Conservation (phyloP, 306 rosid species). For the Glycine tomentella region DNA sequence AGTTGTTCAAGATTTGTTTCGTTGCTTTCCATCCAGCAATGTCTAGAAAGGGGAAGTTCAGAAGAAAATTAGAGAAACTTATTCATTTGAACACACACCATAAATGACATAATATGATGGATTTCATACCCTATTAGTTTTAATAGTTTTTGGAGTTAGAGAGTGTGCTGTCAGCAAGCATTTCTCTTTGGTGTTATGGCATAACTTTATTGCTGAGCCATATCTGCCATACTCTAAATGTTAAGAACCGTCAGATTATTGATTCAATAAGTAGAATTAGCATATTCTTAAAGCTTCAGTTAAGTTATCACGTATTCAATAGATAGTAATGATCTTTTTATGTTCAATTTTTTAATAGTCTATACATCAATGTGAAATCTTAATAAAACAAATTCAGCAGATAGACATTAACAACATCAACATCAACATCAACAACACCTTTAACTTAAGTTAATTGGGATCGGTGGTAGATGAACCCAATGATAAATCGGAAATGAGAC, state of each 20-base stretch:
- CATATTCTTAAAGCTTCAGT: conserved; percentile 26
- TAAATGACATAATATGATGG: conserved; percentile 21
- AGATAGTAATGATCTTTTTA: neutral
- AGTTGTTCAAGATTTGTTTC: conserved; percentile 51
- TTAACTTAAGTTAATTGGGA: too few relatives aligned
- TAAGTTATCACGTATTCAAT: conserved; percentile 21
- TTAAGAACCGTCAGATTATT: neutral
- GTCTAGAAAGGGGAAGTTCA: conserved; percentile 59
- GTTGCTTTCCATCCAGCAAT: conserved; percentile 73
- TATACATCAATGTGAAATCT: conserved; percentile 18
- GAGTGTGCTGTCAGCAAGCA: too few relatives aligned
- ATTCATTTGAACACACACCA: neutral
- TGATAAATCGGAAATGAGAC: too few relatives aligned
- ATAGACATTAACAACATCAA: conserved; percentile 20
- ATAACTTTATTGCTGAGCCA: conserved; percentile 6
- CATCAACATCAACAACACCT: too few relatives aligned
- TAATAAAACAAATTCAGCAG: conserved; percentile 18
- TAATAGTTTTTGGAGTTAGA: neutral
- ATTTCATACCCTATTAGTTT: conserved; percentile 15
- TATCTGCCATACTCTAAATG: neutral
- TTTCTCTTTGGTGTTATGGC: neutral
- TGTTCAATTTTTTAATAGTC: neutral
- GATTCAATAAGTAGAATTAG: conserved; percentile 10
- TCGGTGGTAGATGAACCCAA: too few relatives aligned
- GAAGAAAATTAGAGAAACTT: conserved; percentile 7